Evolutionary conservation across 2,329 filamentous ascomycete genomes (phyloP).

Genomic region (Colletotrichum eleusines): DNA sequence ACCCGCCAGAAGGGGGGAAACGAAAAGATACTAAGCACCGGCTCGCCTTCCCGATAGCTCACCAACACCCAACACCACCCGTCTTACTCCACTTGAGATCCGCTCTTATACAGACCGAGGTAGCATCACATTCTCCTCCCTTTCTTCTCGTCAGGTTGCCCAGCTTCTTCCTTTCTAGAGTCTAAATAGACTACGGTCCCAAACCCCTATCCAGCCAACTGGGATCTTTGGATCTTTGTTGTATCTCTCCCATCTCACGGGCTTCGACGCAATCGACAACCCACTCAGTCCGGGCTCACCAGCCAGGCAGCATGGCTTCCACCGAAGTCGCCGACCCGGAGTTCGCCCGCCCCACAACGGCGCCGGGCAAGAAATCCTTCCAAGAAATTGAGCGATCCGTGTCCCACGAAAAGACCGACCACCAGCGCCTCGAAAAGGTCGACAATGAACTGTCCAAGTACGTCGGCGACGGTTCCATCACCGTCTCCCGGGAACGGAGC

Average conservation of each 20-base stretch:
- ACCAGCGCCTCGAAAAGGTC: conserved; percentile 52
- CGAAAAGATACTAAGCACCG: conserved; percentile 1
- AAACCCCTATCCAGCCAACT: not conserved
- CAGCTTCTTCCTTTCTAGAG: conserved; percentile 20
- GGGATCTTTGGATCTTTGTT: conserved; percentile 2
- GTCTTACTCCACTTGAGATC: conserved; percentile 10
- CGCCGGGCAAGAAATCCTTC: conserved; percentile 45
- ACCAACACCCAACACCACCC: not conserved
- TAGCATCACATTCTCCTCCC: not conserved
- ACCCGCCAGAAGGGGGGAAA: not conserved
- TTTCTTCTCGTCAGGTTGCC: not conserved
- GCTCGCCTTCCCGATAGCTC: not conserved
- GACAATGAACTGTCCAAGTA: conserved; percentile 81
- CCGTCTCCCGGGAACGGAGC: conserved; percentile 71
- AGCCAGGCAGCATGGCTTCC: conserved; percentile 27
- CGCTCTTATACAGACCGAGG: conserved; percentile 26
- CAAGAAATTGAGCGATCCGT: conserved; percentile 47
- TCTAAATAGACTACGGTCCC: not conserved
- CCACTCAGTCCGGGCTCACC: conserved; percentile 44
- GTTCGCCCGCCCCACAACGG: conserved; percentile 42
- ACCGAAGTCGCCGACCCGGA: conserved; percentile 47
- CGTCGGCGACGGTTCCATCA: conserved; percentile 65
- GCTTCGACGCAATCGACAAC: not conserved
- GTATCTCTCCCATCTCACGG: not conserved
- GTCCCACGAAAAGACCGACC: conserved; percentile 38